Base-by-base conservation (phyloP, 2,329 filamentous ascomycete genomes). In the Nemania abortiva region DNA sequence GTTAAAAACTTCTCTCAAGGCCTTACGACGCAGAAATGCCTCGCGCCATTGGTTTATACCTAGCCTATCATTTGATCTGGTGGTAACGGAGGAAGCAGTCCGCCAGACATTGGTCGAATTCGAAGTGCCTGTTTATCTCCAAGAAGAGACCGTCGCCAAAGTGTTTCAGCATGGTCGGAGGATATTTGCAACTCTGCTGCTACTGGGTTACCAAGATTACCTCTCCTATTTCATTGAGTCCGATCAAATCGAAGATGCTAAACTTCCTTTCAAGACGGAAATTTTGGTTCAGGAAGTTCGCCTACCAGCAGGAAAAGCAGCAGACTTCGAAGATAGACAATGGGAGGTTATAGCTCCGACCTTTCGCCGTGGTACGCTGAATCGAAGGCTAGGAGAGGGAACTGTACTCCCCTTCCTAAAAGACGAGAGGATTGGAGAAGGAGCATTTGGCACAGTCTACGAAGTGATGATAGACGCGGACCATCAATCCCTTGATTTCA, bases 281-380 rank as follows among this genome's bases (percentile, higher is more conserved):
- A 27, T 22, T 13, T 37, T 66, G 49, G n/a, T 55, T 11, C 3
- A 34, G 11, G 63, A 66, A 18, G 55, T 66, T 20, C 22, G 56
- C 22, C 56, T 66, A 5, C 15, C 55, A 22, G 29, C 61, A 24
- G 63, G 54, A 42, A 29, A 15, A 15, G 63, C 63, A 50, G 54
- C 49, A 1, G 63, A 66, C 18, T 66, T 66, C 27, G 45, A 15
- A 20, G 63, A 66, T 39, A 66, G 49, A 15, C 63, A 66, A 29
- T 66, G 63, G 63, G 63, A 66, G 49, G 37, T 66, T 7, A 61
- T 61, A 27, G 56, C 34, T 18, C 64, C 64, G 47, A 66, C 50
- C 15, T 66, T 66, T 37, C 49, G 15, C 9, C 49, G 57, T 22
- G 64, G 47, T 11, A 61, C 64, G 10, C 24, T 61, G 4, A 27